A percentile compares a stretch with the other conserved stretches of the same genome.
phyloP scores from a whole-genome alignment of 495 filamentous ascomycete species.

The Podospora conica region DNA sequence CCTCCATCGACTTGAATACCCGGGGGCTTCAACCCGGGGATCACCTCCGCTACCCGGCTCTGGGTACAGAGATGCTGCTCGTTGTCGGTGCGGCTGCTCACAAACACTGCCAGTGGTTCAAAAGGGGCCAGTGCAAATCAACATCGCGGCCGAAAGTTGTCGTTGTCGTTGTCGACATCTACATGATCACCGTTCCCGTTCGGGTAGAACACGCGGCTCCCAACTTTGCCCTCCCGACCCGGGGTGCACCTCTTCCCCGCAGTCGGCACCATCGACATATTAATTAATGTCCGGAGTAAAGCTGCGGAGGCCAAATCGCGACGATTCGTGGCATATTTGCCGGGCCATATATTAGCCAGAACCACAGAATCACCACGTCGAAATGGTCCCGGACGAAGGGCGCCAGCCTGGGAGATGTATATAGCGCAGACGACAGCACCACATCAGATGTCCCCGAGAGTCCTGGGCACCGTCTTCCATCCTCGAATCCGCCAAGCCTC shows the following conservation, averaged over 20 bases:
- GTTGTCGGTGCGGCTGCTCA: neutral
- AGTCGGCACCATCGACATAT: neutral
- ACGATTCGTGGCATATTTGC: neutral
- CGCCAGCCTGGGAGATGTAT: neutral
- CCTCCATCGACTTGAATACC: neutral
- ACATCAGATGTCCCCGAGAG: neutral
- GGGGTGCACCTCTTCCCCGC: neutral
- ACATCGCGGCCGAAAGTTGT: too few relatives aligned
- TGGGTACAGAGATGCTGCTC: neutral
- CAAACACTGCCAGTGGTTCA: rapidly evolving
- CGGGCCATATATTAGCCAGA: neutral
- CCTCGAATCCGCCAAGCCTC: neutral
- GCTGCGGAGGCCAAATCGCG: neutral
- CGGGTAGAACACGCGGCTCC: neutral
- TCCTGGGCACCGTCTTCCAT: neutral
- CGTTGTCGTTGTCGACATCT: too few relatives aligned
- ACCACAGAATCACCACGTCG: neutral
- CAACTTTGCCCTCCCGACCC: neutral
- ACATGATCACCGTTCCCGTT: neutral
- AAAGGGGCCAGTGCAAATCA: too few relatives aligned
- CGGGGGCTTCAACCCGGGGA: neutral
- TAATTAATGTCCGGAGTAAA: slow-evolving; percentile 4
- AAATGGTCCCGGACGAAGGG: neutral
- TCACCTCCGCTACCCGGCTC: neutral
- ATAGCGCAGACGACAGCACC: neutral